Evolutionary conservation across 2,329 filamentous ascomycete species (phyloP).

Genomic region (Neopestalotiopsis clavispora): DNA sequence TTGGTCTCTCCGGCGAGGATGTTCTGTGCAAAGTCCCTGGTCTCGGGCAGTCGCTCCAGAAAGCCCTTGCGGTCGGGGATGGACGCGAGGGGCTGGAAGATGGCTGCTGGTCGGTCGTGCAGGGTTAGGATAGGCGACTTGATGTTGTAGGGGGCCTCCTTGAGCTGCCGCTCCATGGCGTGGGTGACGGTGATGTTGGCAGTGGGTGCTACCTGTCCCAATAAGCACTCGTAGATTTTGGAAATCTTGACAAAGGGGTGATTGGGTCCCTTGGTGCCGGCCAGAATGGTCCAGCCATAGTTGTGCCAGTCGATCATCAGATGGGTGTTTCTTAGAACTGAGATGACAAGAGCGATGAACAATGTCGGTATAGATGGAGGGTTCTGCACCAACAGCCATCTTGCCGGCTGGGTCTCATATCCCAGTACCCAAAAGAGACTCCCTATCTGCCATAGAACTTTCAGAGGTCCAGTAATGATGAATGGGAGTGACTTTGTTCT

Average conservation of each 20-base stretch:
- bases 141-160: constrained; percentile 66
- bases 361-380: constrained; percentile 94
- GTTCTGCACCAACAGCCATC: constrained; percentile 93
- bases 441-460: constrained; percentile 82
- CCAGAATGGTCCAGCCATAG: constrained; percentile 94
- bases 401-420: constrained; percentile 74
- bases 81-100: constrained; percentile 74
- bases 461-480: constrained; percentile 77
- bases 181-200: constrained; percentile 87
- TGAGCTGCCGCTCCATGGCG: constrained; percentile 81
- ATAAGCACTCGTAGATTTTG: constrained; percentile 74
- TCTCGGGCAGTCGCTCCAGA: constrained; percentile 69
- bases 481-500: constrained; percentile 76
- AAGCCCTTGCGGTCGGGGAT: constrained; percentile 58
- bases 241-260: constrained; percentile 82
- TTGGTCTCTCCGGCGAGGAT: constrained; percentile 64
- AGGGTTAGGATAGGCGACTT: constrained; percentile 70
- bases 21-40: constrained; percentile 60
- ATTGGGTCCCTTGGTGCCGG: constrained; percentile 55
- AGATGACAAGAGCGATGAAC: constrained; percentile 73
- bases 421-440: constrained; percentile 74
- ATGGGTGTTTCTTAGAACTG: constrained; percentile 77
- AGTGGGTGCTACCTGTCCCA: constrained; percentile 69
- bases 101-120: constrained; percentile 83
- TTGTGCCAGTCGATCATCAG: constrained; percentile 99